Conservation (phyloP, 805 yeast species). For the Nakazawaea wyomingensis region DNA sequence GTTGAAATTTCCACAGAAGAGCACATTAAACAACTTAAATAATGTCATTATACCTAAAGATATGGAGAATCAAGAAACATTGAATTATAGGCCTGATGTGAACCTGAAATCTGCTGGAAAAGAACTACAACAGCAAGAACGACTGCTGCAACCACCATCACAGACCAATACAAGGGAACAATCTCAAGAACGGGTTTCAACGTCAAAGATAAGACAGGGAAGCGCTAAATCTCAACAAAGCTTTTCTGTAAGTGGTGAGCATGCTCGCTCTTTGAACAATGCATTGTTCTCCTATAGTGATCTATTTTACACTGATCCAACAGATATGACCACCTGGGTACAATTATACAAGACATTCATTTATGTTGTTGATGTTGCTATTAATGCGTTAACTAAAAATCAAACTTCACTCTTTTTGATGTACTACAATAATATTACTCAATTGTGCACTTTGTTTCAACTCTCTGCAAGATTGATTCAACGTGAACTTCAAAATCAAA, state of each 20-base stretch:
- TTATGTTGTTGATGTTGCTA: constrained; percentile 41
- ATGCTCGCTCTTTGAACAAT: constrained; percentile 11
- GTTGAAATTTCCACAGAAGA: constrained; percentile 7
- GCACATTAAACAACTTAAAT: constrained; percentile 4
- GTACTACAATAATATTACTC: constrained; percentile 49
- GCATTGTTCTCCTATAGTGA: constrained; percentile 25
- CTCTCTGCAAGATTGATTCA: constrained; percentile 49
- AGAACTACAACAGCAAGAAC: not conserved
- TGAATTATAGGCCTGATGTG: constrained; percentile 6
- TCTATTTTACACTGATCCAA: constrained; percentile 52
- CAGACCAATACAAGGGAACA: not conserved
- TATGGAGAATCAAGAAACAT: constrained; percentile 3
- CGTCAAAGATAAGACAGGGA: constrained; percentile 16
- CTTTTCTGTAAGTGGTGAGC: not conserved
- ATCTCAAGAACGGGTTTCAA: constrained; percentile 13
- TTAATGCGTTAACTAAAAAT: constrained; percentile 45
- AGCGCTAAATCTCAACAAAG: constrained; percentile 4
- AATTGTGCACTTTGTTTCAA: constrained; percentile 47
- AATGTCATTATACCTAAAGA: constrained; percentile 4
- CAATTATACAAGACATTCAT: constrained; percentile 44
- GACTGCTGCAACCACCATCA: not conserved
- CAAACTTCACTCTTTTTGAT: constrained; percentile 48
- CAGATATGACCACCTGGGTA: constrained; percentile 59
- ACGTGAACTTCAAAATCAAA: constrained; percentile 42
- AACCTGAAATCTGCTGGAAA: not conserved